Evolutionary conservation across 1,284 basidiomycete species (phyloP).

Genomic region (Rhodofomes roseus): DNA sequence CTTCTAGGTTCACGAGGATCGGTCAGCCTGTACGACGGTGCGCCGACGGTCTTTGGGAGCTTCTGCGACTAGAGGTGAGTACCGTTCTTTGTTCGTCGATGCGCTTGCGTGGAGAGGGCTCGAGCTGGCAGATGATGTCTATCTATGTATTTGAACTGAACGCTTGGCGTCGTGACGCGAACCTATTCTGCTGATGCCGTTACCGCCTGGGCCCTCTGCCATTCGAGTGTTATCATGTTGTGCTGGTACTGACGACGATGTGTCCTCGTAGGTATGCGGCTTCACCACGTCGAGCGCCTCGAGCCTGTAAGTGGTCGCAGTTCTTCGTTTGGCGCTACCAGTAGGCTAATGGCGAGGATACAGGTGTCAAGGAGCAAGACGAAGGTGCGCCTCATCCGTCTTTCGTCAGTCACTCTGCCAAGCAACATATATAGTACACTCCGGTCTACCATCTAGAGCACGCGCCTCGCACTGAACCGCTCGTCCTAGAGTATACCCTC

Average conservation of each 20-base stretch:
- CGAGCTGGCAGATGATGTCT: neutral
- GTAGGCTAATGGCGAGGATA: conserved; percentile 31
- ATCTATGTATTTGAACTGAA: conserved; percentile 2
- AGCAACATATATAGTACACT: conserved; percentile 52
- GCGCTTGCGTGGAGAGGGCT: neutral
- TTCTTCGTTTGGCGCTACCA: conserved; percentile 7
- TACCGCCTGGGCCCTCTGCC: conserved; percentile 1
- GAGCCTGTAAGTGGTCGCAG: conserved; percentile 44
- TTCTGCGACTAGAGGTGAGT: conserved; percentile 71
- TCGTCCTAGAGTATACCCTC: no score
- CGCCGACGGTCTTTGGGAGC: conserved; percentile 76
- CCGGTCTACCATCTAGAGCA: conserved; percentile 84
- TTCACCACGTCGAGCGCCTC: conserved; percentile 78
- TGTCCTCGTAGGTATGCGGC: conserved; percentile 55
- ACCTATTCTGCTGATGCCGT: no score
- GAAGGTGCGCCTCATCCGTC: conserved; percentile 38
- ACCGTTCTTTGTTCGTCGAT: neutral
- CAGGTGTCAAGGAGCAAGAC: conserved; percentile 62
- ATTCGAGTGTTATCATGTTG: neutral
- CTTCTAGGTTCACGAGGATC: no score
- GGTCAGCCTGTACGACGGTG: conserved; percentile 83
- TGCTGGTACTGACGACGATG: neutral
- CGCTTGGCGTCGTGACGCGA: no score
- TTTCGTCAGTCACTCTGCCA: no score
- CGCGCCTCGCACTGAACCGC: conserved; percentile 80